Conservation (phyloP, 1,139 yeast genomes). For the Yamadazyma songkhlaensis region DNA sequence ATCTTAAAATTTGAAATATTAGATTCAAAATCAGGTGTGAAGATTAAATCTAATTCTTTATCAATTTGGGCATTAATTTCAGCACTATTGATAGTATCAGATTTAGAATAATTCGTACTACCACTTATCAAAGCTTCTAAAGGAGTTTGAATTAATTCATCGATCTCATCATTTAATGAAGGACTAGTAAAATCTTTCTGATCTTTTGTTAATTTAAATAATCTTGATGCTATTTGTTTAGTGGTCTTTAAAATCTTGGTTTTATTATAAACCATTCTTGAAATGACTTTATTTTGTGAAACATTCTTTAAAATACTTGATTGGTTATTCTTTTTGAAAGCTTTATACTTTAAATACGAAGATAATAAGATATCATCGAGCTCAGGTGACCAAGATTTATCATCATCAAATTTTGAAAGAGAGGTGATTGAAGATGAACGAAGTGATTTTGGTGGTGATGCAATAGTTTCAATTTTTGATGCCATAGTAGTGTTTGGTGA, state of each 20-base stretch:
- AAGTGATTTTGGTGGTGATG: constrained; percentile 31
- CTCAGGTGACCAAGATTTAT: constrained; percentile 38
- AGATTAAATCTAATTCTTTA: constrained; percentile 24
- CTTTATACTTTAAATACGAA: constrained; percentile 35
- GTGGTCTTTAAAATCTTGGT: constrained; percentile 37
- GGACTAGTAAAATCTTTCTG: constrained; percentile 11
- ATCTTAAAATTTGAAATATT: constrained; percentile 3
- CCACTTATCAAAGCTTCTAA: constrained; percentile 21
- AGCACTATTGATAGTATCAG: constrained; percentile 18
- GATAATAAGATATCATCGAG: constrained; percentile 36
- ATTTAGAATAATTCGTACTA: constrained; percentile 7
- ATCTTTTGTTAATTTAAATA: constrained; percentile 23
- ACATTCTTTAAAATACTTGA: constrained; percentile 29
- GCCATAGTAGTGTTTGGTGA: constrained; percentile 42
- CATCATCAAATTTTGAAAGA: constrained; percentile 12
- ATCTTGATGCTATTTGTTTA: constrained; percentile 39
- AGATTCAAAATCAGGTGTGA: constrained; percentile 24
- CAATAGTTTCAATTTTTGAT: constrained; percentile 32
- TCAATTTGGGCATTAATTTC: constrained; percentile 22
- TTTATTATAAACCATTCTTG: constrained; percentile 40
- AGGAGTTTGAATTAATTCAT: constrained; percentile 24
- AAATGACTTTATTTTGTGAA: constrained; percentile 41
- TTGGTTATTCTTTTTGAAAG: constrained; percentile 30
- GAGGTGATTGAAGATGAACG: constrained; percentile 11
- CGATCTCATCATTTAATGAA: constrained; percentile 19